A percentile compares a stretch with the other conserved stretches of the same genome.
phyloP scores from a whole-genome alignment of 805 yeast genomes.

The Kodamaea kakaduensis region DNA sequence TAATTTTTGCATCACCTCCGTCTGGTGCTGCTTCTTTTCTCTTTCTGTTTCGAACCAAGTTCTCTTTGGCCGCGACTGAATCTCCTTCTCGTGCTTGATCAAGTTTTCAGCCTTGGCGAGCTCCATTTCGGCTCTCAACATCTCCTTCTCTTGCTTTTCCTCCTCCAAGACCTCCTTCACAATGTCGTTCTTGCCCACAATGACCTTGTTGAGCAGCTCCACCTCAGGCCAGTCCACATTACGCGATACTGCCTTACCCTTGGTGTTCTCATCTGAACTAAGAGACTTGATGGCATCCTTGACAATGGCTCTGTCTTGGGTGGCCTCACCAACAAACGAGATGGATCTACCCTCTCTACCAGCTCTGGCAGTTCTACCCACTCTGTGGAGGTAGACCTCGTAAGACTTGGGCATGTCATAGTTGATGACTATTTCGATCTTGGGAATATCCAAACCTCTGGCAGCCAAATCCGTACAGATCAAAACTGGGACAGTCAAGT shows the following conservation, averaged over 20 bases:
- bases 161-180: conserved; percentile 79
- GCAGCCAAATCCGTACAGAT: conserved; percentile 98
- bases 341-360: conserved; percentile 94
- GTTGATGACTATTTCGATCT: conserved; percentile 90
- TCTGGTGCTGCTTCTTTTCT: conserved; percentile 46
- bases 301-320: conserved; percentile 87
- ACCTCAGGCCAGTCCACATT: conserved; percentile 88
- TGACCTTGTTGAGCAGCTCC: conserved; percentile 58
- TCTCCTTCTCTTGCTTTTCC: conserved; percentile 85
- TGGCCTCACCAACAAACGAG: conserved; percentile 88
- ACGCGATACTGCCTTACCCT: conserved; percentile 75
- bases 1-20: conserved; percentile 34
- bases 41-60: conserved; percentile 86
- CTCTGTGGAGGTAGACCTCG: conserved; percentile 92
- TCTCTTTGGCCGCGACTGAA: conserved; percentile 84
- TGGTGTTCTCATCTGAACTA: conserved; percentile 23
- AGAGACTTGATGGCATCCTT: conserved; percentile 79
- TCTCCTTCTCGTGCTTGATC: conserved; percentile 75
- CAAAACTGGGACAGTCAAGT: conserved; percentile 76
- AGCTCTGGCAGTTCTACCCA: conserved; percentile 99
- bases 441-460: conserved; percentile 98
- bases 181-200: conserved; percentile 55
- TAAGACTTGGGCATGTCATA: conserved; percentile 93
- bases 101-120: conserved; percentile 80
- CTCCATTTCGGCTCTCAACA: conserved; percentile 87